Base-by-base conservation (phyloP, 371 early-diverging fungal genomes). In the Syncephalis plumigaleata region DNA sequence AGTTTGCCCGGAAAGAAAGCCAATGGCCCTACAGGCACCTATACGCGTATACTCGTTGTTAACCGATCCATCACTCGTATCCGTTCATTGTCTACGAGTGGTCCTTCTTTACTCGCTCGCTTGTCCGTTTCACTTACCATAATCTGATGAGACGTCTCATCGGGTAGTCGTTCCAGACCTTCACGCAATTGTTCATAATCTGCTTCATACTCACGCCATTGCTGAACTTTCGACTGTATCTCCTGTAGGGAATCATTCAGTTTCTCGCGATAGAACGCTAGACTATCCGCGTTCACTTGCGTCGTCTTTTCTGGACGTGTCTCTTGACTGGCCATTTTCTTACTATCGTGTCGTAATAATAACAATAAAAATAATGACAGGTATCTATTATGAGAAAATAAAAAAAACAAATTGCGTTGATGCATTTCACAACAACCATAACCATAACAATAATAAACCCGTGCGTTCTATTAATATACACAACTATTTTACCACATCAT, bases 1-100 rank as follows among this genome's bases (percentile, higher is more conserved):
- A 93, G 46, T 46, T 79, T 71, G 31, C 91, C 94, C 3, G 85
- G 85, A 73, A 88, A 81, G 59, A 90, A 91, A 0, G 94, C 94
- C 24, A 87, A 49, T 37, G 72, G 74, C 0, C 91, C 89, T 9
- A 87, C 51, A 0, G 87, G 88, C 0, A 90, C 75, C 75, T 80
- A 59, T 25, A 38, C 18, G 40, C 26, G 23, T 38, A 3, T 42
- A 18, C 3, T 9, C n/a, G 38, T 45, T 37, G 15, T 37, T 38
- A 13, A 18, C 40, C 39, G 18, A 9, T 23, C 27, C 24, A 24
- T n/a, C 11, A 36, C 37, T 26, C n/a, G n/a, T n/a, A n/a, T n/a
- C n/a, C n/a, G n/a, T n/a, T n/a, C n/a, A n/a, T n/a, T n/a, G n/a
- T n/a, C n/a, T 13, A 40, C 22, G 43, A 37, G 13, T n/a, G 37